Conservation (phyloP, 768 basidiomycete species). For the Russula compacta region DNA sequence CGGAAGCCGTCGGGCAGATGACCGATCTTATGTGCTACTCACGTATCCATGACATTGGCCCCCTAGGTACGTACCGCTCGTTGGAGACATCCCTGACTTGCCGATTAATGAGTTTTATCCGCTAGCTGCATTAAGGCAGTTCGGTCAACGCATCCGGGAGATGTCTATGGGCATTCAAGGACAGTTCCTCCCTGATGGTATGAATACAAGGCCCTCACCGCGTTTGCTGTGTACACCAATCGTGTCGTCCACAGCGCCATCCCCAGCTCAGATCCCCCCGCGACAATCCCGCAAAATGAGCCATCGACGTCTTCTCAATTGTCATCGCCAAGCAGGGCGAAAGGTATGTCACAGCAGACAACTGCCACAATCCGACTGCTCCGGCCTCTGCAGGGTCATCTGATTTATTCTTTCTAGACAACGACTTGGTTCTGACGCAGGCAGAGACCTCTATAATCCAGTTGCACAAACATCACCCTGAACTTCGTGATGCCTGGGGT, state of each 20-base stretch:
- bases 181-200: conserved; percentile 9
- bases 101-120: neutral
- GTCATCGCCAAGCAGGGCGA: conserved; percentile 15
- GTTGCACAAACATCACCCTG: conserved; percentile 63
- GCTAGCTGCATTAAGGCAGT: conserved; percentile 35
- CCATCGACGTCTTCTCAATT: conserved; percentile 7
- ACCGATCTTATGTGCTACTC: conserved; percentile 64
- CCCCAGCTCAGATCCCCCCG: conserved; percentile 24
- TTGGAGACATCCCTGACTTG: conserved; percentile 7
- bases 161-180: conserved; percentile 14
- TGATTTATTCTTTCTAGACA: neutral
- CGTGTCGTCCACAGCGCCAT: conserved; percentile 14
- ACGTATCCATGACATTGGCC: conserved; percentile 46
- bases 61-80: conserved; percentile 46
- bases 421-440: conserved; percentile 30
- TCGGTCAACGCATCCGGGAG: conserved; percentile 33
- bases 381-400: conserved; percentile 6
- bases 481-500: conserved; percentile 80
- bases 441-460: conserved; percentile 62
- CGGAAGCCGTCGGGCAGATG: conserved; percentile 78
- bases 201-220: conserved; percentile 16
- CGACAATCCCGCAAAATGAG: conserved; percentile 30
- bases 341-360: conserved; percentile 18
- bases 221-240: conserved; percentile 13
- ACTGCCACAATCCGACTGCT: conserved; percentile 18